A percentile compares a stretch with the other conserved stretches of the same genome.
Evolutionary conservation across 2,329 filamentous ascomycete species (phyloP).

Genomic region (Diaporthe sp.): DNA sequence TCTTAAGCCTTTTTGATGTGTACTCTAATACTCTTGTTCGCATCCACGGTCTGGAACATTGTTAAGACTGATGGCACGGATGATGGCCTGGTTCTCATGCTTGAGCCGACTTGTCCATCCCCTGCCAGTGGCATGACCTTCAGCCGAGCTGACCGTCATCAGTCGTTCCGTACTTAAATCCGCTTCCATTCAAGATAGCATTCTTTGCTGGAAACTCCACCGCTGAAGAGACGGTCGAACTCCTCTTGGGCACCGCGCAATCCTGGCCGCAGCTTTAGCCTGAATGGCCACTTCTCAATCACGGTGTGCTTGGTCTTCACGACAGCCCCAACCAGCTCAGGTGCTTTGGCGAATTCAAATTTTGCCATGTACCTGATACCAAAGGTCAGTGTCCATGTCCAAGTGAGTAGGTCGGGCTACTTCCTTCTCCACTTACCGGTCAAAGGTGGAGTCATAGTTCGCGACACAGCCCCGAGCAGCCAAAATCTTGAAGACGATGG

Average conservation of each 20-base stretch:
- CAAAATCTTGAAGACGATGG: background rate
- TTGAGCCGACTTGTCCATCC: too few relatives aligned
- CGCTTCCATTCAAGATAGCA: conserved; percentile 18
- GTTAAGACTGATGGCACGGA: too few relatives aligned
- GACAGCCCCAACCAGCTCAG: background rate
- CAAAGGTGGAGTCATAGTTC: background rate
- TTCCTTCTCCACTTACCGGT: background rate
- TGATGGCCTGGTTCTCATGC: too few relatives aligned
- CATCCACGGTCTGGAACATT: too few relatives aligned
- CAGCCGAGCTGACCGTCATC: too few relatives aligned
- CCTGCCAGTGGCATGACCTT: too few relatives aligned
- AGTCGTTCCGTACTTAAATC: background rate
- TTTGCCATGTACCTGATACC: background rate
- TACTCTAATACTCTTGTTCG: too few relatives aligned
- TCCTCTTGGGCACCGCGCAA: conserved; percentile 7
- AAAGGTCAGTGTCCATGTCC: background rate
- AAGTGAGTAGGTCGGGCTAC: too few relatives aligned
- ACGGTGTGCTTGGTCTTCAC: conserved; percentile 5
- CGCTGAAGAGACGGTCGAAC: background rate
- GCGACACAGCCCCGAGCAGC: background rate
- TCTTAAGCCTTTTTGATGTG: too few relatives aligned
- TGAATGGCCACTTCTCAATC: conserved; percentile 22
- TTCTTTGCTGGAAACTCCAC: background rate
- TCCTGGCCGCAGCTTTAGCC: background rate
- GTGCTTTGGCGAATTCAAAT: background rate